These are phyloP conservation scores for Brachypodium distachyon DNA, from an alignment of 202 grass and related monocot species.

Conservation along the genomic window DNA sequence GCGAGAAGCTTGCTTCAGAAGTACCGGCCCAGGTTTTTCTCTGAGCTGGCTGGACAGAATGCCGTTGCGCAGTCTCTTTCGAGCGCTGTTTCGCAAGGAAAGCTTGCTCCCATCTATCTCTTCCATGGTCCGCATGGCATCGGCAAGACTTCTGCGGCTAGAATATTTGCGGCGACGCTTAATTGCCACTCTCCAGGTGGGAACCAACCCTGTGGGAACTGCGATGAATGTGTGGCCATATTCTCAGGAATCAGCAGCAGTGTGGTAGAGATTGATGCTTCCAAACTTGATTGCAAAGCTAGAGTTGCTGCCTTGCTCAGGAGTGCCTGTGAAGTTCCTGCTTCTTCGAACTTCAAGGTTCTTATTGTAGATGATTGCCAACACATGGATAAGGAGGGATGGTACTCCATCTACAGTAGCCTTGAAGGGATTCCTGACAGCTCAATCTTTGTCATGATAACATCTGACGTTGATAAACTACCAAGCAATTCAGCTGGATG, in stretches of 20 bases:
- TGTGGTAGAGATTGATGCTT: conserved; percentile 69
- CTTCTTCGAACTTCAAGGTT: conserved; percentile 58
- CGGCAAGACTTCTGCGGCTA: conserved; percentile 79
- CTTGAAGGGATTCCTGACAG: conserved; percentile 58
- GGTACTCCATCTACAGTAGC: conserved; percentile 64
- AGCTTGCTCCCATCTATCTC: conserved; percentile 64
- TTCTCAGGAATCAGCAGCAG: conserved; percentile 48
- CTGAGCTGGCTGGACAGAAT: conserved; percentile 64
- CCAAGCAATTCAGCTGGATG: conserved; percentile 42
- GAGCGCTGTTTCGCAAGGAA: conserved; percentile 38
- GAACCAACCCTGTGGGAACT: conserved; percentile 59
- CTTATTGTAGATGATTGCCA: conserved; percentile 84
- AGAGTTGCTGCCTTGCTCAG: conserved; percentile 51
- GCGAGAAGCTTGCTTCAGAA: conserved; percentile 59
- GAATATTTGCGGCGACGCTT: conserved; percentile 58
- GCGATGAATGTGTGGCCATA: conserved; percentile 52
- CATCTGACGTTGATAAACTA: conserved; percentile 67
- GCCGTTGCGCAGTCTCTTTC: conserved; percentile 53
- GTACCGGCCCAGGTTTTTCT: conserved; percentile 64
- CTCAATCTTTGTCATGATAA: conserved; percentile 84
- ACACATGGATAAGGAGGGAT: conserved; percentile 60
- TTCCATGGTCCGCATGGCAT: conserved; percentile 72
- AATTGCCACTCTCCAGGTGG: conserved; percentile 55
- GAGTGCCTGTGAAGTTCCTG: conserved; percentile 46
- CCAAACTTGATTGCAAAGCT: conserved; percentile 57